These are phyloP conservation scores for Aspergillus novoparasiticus DNA, from an alignment of 2,329 filamentous ascomycete genomes.

Conservation along the genomic window DNA sequence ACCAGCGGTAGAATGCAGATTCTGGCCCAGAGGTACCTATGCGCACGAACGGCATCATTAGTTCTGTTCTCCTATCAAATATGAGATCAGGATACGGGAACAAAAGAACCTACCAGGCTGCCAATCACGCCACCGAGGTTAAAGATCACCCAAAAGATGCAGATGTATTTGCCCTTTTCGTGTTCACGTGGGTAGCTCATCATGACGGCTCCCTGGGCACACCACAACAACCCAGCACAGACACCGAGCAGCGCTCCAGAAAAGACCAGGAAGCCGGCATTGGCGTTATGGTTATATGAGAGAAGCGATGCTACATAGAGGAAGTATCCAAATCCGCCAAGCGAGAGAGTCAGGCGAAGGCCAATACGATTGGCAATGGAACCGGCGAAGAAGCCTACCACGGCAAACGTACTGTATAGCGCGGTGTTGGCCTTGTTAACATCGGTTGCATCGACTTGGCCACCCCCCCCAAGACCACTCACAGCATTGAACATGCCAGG, in stretches of 20 bases:
- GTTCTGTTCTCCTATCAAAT: not conserved
- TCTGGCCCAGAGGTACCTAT: conserved; percentile 50
- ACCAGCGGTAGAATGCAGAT: conserved; percentile 45
- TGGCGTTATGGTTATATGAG: conserved; percentile 54
- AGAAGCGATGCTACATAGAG: conserved; percentile 53
- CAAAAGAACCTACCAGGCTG: conserved; percentile 56
- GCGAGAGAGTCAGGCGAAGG: conserved; percentile 45
- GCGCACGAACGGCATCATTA: not conserved
- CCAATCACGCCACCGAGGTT: conserved; percentile 90
- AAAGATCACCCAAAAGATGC: conserved; percentile 94
- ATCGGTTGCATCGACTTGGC: conserved; percentile 59
- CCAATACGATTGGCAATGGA: conserved; percentile 50
- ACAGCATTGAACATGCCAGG: conserved; percentile 74
- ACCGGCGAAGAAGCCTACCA: conserved; percentile 65
- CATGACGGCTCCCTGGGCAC: conserved; percentile 55
- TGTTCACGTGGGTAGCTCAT: conserved; percentile 84
- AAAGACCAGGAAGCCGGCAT: conserved; percentile 53
- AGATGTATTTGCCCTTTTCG: conserved; percentile 85
- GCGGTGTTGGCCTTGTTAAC: conserved; percentile 70
- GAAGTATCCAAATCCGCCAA: conserved; percentile 52
- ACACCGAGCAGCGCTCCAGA: conserved; percentile 53
- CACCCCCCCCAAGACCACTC: conserved; percentile 66
- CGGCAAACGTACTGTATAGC: conserved; percentile 71
- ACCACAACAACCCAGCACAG: conserved; percentile 54
- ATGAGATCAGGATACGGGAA: not conserved